Percentiles rank a stretch among this genome's conserved stretches.
Conservation (phyloP, 345 rosid genomes). For the Alliaria petiolata region DNA sequence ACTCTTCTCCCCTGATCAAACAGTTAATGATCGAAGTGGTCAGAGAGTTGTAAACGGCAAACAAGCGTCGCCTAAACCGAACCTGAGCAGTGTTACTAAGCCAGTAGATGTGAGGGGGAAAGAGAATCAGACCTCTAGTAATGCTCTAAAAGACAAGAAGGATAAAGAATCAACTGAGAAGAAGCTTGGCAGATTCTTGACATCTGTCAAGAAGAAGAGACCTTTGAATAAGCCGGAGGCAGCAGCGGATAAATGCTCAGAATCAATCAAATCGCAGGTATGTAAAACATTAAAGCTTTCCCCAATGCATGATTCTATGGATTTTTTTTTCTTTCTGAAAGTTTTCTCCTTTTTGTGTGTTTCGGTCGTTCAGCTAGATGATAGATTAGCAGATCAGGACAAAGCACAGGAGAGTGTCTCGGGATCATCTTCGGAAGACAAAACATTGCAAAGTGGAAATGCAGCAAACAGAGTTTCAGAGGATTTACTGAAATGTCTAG, state of each 20-base stretch:
- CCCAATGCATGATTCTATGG: neutral
- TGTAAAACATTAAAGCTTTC: neutral
- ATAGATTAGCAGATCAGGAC: conserved; percentile 58
- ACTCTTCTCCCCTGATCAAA: conserved; percentile 43
- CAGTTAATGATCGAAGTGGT: conserved; percentile 31
- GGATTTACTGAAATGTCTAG: conserved; percentile 61
- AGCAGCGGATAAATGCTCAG: neutral
- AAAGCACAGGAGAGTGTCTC: conserved; percentile 52
- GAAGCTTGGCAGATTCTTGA: conserved; percentile 39
- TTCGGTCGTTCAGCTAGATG: conserved; percentile 48
- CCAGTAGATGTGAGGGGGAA: conserved; percentile 54
- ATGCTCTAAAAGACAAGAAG: conserved; percentile 49
- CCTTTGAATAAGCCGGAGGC: conserved; percentile 11
- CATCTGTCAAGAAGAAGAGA: conserved; percentile 43
- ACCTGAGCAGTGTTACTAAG: conserved; percentile 23
- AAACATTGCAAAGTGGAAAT: conserved; percentile 35
- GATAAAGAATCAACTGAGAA: conserved; percentile 56
- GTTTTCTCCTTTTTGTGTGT: neutral
- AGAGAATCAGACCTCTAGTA: conserved; percentile 55
- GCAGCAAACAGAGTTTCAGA: conserved; percentile 71
- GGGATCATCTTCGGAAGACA: conserved; percentile 40
- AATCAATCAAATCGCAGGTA: conserved; percentile 15
- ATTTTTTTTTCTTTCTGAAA: neutral
- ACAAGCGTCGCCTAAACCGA: conserved; percentile 39
- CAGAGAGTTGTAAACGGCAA: conserved; percentile 40